Base-by-base conservation (phyloP, 2,329 filamentous ascomycete species). In the Fusarium sp. region DNA sequence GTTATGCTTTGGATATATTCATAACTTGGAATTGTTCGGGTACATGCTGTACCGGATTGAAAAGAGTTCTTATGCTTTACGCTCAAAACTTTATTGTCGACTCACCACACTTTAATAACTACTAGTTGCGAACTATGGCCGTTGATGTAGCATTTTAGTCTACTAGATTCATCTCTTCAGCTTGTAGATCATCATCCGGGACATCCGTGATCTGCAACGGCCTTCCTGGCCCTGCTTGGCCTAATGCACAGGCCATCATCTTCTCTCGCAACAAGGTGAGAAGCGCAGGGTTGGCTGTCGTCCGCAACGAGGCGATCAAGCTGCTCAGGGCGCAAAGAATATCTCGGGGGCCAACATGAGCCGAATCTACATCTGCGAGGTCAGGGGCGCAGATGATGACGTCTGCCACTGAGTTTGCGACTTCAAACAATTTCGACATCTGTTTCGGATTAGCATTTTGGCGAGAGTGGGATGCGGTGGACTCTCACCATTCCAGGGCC, bases 381-480 rank as follows among this genome's bases (percentile, higher is more conserved):
- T 71, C 68, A 6, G 69, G 69, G 2, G 69, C 69, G 12, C 69
- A 71, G 51, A 71, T 70, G 20, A 71, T 60, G 9, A 71, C 62
- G 17, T 71, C 69, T 8, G 69, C 69, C 9, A 71, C 61, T 1
- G 69, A 71, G 55, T 55, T 72, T 28, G 69, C 68, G 17, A 71
- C 68, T n/a, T 71, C 69, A 33, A 71, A 71, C 11, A 71, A 5
- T 41, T 71, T 71, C 7, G 69, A 63, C 45, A 70, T 63, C 68
- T 70, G 6, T 6, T 33, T 22, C 2, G 9, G 24, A 36, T 38
- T 15, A 66, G 20, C 33, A 52, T 45, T 26, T 17, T 31, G 14
- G 11, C 26, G 17, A 12, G 13, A 14, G 8, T 5, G 7, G 7
- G 15, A 28, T 15, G 7, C 3, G 28, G 1, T 5, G 15, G 4